Base-by-base conservation (phyloP, 1,139 yeast species). In the Groenewaldozyma auringiensis region DNA sequence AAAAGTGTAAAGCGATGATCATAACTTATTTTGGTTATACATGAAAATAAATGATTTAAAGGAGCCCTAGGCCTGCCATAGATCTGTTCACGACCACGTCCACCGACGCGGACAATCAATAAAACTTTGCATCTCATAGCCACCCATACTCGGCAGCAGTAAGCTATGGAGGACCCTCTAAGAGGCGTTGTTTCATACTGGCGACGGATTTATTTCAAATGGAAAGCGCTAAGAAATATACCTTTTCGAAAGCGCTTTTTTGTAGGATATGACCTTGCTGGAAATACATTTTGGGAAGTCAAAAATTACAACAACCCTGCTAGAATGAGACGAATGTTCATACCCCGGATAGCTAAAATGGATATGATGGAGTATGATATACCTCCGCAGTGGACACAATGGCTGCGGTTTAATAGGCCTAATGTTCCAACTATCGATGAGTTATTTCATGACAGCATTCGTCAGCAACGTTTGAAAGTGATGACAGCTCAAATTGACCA, bases 261-360 rank as follows among this genome's bases (percentile, higher is more conserved):
- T 46, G 59, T 66, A 13, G 70, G 95, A 8, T 84, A 83, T 59
- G 95, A 85, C 58, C 69, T 85, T 17, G 79, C 79, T 41, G 95
- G 94, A 3, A 85, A 85, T 61, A 80, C 92, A 2, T 85, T 81
- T 63, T 85, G 94, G 94, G 95, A 85, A 61, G 80, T 83, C 63
- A 71, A 74, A 51, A 79, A 67, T 50, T 54, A 52, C 45, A 62
- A 62, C 51, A 57, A 61, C 50, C 66, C 68, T 4, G 53, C 55
- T 17, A 50, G 67, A 36, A 53, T 63, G 46, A 58, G 76, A 14
- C 58, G 77, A 14, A 62, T 69, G 11, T 69, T 72, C 6, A 70
- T 72, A 47, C 68, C 69, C 45, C 53, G 62, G 8, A 57, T 53
- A 2, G 55, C 58, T 16, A 57, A 56, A 21, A 49, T 55, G 20